These are phyloP conservation scores for Fusarium drepaniforme DNA, from an alignment of 2,329 filamentous ascomycete genomes.

Conservation along the genomic window DNA sequence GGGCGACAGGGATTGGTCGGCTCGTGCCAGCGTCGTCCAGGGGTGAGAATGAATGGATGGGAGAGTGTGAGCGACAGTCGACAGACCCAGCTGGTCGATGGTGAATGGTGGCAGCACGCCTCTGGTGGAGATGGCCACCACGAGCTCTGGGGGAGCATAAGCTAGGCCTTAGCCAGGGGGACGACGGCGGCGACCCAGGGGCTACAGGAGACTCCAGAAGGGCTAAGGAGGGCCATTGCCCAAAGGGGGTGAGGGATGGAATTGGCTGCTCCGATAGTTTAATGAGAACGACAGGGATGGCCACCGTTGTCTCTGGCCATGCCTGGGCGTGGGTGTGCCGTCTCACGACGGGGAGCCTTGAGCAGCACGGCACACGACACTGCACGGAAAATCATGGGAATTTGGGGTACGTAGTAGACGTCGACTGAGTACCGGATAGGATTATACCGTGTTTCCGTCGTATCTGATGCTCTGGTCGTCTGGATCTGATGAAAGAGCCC, in stretches of 20 bases:
- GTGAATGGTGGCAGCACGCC: slow-evolving; percentile 8
- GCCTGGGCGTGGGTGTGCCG: slow-evolving; percentile 9
- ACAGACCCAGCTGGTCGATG: slow-evolving; percentile 6
- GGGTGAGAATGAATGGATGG: slow-evolving; percentile 6
- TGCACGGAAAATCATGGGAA: not conserved
- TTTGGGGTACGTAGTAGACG: not conserved
- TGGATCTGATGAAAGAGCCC: not conserved
- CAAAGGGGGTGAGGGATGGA: slow-evolving; percentile 47
- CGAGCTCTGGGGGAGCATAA: slow-evolving; percentile 17
- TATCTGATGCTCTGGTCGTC: not conserved
- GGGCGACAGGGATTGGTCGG: slow-evolving; percentile 22
- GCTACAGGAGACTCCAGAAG: slow-evolving; percentile 17
- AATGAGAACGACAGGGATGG: slow-evolving; percentile 47
- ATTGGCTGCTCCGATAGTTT: slow-evolving; percentile 52
- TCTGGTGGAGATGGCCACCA: slow-evolving; percentile 10
- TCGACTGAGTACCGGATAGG: not conserved
- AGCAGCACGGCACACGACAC: slow-evolving; percentile 6
- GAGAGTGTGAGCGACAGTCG: slow-evolving; percentile 18
- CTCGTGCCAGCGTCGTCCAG: slow-evolving; percentile 11
- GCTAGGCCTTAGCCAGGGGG: slow-evolving; percentile 18
- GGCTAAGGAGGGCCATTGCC: slow-evolving; percentile 42
- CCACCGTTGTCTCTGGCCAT: slow-evolving; percentile 21
- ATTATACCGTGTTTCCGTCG: not conserved
- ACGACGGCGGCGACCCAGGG: slow-evolving; percentile 17
- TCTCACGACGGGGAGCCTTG: not conserved